Base-by-base conservation (phyloP, 2,329 filamentous ascomycete genomes). In the Aschersonia sp. region DNA sequence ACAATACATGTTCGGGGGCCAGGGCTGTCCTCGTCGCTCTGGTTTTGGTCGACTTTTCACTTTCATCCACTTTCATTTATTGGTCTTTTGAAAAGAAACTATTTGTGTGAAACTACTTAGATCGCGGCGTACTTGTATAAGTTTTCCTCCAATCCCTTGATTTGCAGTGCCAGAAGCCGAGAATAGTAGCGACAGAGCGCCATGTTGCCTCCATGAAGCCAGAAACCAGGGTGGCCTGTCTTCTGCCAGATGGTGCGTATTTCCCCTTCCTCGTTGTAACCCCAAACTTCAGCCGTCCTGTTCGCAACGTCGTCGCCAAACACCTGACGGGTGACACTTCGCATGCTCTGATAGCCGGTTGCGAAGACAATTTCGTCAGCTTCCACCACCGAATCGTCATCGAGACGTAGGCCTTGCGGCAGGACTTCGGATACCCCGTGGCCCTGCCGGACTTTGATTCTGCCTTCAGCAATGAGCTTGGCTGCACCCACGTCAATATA, bases 401-500 rank as follows among this genome's bases (percentile, higher is more conserved):
- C 67, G 3, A 81, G 68, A 1, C 64, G 58, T 0, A 74, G 52
- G 1, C 68, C 71, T 0, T 64, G 55, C 0, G 70, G 63, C 0
- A 73, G 65, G 2, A 84, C 70, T 29, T 67, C 62, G 2, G 62
- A 56, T 10, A 84, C 74, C 9, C 77, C 74, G 4, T 73, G 71
- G 1, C 74, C 77, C 41, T 77, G 73, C 58, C 77, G 77, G 30
- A 85, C 65, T 53, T 77, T 77, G 58, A 85, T 77, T 56, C 77
- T 78, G 1, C 80, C 79, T 9, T 82, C 75, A 2, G 68, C 67
- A 50, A 85, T 82, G 30, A 84, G 68, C 55, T 75, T 62, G 0
- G 74, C 76, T 0, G 73, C 76, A 0, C 82, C 82, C 1, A 84
- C 79, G 51, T 85, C 78, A 51, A 85, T 81, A 61, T 85, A 85